Evolutionary conservation across 1,139 yeast genomes (phyloP).

Genomic region (Pichia sp.): DNA sequence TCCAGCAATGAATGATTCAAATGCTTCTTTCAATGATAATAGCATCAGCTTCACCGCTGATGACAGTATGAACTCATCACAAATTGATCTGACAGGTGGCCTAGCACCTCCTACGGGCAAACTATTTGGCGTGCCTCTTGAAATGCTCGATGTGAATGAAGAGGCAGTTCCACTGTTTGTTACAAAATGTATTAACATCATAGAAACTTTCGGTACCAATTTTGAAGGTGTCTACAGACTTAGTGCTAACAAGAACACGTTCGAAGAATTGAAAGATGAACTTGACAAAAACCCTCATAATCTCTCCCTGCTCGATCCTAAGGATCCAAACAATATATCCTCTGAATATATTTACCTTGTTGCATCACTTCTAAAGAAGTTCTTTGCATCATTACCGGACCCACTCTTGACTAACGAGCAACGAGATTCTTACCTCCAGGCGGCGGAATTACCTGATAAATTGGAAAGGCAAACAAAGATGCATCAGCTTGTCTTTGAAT

Average conservation of each 20-base stretch:
- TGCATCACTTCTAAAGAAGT: conserved; percentile 63
- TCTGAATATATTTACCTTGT: conserved; percentile 72
- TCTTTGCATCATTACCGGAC: conserved; percentile 64
- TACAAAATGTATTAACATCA: conserved; percentile 77
- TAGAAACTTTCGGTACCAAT: conserved; percentile 76
- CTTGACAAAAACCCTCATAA: conserved; percentile 77
- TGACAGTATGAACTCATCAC: not conserved
- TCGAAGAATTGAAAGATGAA: conserved; percentile 62
- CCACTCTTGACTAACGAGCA: conserved; percentile 57
- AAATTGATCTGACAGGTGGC: too few relatives aligned
- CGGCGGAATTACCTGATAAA: conserved; percentile 61
- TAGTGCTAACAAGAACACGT: conserved; percentile 69
- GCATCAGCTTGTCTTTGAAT: conserved; percentile 79
- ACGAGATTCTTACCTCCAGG: conserved; percentile 56
- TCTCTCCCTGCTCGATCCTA: conserved; percentile 43
- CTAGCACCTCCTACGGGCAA: conserved; percentile 14
- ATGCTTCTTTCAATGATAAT: conserved; percentile 8
- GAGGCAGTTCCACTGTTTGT: conserved; percentile 92
- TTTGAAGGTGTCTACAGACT: conserved; percentile 87
- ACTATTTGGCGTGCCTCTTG: conserved; percentile 71
- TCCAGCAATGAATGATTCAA: conserved; percentile 6
- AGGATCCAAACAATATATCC: conserved; percentile 37
- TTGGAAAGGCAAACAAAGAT: conserved; percentile 59
- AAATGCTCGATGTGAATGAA: conserved; percentile 72
- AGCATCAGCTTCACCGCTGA: conserved; percentile 7